Evolutionary conservation across 2,329 filamentous ascomycete species (phyloP).

Genomic region (Graphilbum sp.): DNA sequence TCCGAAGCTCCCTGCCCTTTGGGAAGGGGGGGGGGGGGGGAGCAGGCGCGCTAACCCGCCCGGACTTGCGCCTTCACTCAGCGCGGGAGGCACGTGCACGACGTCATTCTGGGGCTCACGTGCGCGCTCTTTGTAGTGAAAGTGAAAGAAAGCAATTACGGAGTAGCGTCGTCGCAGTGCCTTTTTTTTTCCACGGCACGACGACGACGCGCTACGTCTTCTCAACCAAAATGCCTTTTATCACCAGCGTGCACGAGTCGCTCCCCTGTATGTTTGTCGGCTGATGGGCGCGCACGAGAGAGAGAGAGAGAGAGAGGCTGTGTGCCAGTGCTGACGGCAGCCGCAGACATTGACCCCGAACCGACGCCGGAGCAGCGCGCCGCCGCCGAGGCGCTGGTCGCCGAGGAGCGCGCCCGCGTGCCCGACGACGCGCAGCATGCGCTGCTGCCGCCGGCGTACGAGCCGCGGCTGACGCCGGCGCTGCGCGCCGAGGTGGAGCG

Average conservation of each 20-base stretch:
- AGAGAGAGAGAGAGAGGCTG: no score
- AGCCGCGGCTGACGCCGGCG: slow-evolving; percentile 45
- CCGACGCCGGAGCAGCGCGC: slow-evolving; percentile 46
- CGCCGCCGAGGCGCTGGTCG: slow-evolving; percentile 53
- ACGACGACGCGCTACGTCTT: no score
- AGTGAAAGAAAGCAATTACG: no score
- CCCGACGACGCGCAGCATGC: slow-evolving; percentile 33
- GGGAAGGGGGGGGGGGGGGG: no score
- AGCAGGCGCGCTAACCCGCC: no score
- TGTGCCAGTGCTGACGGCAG: no score
- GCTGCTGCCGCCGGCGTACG: slow-evolving; percentile 35
- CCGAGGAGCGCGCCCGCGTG: slow-evolving; percentile 39
- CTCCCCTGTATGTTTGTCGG: slow-evolving; percentile 49
- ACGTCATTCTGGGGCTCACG: no score
- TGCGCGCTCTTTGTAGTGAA: no score
- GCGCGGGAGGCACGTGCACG: no score
- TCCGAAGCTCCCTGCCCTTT: not conserved
- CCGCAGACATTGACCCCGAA: slow-evolving; percentile 65
- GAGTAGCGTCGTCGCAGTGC: not conserved
- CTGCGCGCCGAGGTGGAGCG: slow-evolving; percentile 53
- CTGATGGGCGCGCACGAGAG: no score
- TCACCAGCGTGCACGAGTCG: slow-evolving; percentile 58
- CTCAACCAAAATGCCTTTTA: slow-evolving; percentile 41
- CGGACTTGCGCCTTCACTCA: no score
- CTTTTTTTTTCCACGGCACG: no score